phyloP scores from a whole-genome alignment of 192 early-diverging fungal genomes.

The Mortierella claussenii region DNA sequence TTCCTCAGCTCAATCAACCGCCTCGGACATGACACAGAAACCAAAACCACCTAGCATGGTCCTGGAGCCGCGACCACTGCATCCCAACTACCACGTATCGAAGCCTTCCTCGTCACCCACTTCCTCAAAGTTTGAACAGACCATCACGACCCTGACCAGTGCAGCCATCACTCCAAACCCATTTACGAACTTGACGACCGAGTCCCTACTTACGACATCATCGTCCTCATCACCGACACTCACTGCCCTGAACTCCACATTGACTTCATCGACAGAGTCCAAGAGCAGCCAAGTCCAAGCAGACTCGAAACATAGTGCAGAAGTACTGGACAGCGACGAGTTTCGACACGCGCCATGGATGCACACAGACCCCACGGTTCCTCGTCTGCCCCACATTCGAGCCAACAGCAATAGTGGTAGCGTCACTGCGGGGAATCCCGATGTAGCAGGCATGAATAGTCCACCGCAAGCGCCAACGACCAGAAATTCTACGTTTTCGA shows the following conservation, averaged over 20 bases:
- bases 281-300: background rate
- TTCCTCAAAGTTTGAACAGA: background rate
- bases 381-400: too few species aligned
- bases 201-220: background rate
- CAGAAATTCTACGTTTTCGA: conserved; percentile 36
- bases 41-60: conserved; percentile 22
- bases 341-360: background rate
- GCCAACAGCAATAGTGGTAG: background rate
- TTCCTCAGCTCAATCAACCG: conserved; percentile 39
- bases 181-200: background rate
- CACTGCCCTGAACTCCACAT: too few species aligned
- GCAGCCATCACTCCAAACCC: background rate
- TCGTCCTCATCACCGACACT: background rate
- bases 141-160: background rate
- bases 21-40: conserved; percentile 1
- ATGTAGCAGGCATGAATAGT: background rate
- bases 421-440: background rate
- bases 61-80: conserved; percentile 32
- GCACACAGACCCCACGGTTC: too few species aligned
- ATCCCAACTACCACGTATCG: conserved; percentile 2
- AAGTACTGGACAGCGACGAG: background rate
- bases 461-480: background rate
- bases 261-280: background rate
- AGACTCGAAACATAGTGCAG: background rate
- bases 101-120: conserved; percentile 1